Evolutionary conservation across 306 rosid genomes (phyloP).

Genomic region (Cucurbita moschata): DNA sequence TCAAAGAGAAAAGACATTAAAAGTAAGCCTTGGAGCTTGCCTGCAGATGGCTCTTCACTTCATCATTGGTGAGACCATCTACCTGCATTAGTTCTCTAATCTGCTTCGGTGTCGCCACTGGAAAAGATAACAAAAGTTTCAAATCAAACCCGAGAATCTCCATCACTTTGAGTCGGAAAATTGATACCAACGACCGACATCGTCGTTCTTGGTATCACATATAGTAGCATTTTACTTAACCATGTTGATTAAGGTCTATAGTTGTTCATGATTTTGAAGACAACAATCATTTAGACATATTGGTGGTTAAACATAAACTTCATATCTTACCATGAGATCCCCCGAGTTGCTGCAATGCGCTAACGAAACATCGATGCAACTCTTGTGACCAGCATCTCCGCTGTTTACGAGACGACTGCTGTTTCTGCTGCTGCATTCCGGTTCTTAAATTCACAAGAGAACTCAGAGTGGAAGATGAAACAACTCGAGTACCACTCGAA

Average conservation of each 20-base stretch:
- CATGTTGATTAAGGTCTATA: background rate
- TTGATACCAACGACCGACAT: background rate
- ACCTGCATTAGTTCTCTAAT: constrained; percentile 98
- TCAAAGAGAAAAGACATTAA: background rate
- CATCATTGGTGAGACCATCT: constrained; percentile 96
- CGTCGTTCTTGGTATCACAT: background rate
- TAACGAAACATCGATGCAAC: constrained; percentile 75
- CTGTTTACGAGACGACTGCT: constrained; percentile 57
- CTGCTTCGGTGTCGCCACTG: constrained; percentile 98
- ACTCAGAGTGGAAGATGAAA: constrained; percentile 38
- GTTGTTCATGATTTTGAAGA: background rate
- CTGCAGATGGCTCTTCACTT: constrained; percentile 97
- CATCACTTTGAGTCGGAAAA: background rate
- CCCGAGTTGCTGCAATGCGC: constrained; percentile 84
- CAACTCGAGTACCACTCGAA: constrained; percentile 39
- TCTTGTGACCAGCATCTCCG: constrained; percentile 97
- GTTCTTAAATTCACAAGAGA: constrained; percentile 26
- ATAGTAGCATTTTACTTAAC: background rate
- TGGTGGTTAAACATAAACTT: background rate
- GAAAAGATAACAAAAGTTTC: background rate
- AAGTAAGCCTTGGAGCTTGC: constrained; percentile 24
- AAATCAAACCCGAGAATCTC: background rate
- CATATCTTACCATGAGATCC: constrained; percentile 74
- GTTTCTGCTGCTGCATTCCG: constrained; percentile 26
- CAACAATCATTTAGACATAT: background rate